These are phyloP conservation scores for Erodium texanum DNA, from an alignment of 441 rosid genomes.

Conservation along the genomic window DNA sequence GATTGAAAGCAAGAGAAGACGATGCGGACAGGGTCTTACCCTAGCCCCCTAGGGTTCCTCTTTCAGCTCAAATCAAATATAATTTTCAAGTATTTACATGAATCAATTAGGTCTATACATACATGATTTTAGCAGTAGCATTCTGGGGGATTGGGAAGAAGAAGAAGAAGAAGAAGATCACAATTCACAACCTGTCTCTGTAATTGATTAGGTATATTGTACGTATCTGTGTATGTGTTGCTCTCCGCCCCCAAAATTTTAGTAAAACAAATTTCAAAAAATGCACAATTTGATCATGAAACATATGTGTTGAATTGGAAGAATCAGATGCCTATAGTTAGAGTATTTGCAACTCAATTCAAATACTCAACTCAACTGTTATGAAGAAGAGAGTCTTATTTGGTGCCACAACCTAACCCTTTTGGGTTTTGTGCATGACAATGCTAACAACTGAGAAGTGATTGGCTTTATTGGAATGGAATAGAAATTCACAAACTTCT, in stretches of 20 bases:
- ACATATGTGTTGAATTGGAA: too few relatives aligned
- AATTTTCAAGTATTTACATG: too few relatives aligned
- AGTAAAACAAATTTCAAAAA: too few relatives aligned
- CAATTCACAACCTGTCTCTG: background rate
- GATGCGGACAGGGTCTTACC: slow-evolving; percentile 29
- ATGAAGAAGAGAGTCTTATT: too few relatives aligned
- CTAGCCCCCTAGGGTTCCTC: background rate
- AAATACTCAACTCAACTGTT: too few relatives aligned
- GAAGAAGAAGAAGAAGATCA: background rate
- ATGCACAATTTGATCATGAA: too few relatives aligned
- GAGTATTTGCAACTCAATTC: too few relatives aligned
- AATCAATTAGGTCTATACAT: background rate
- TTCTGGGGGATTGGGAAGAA: background rate
- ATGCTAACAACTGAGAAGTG: too few relatives aligned
- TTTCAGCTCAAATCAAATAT: background rate
- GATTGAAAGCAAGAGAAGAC: slow-evolving; percentile 42
- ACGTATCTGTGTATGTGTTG: background rate
- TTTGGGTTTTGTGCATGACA: too few relatives aligned
- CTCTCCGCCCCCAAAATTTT: background rate
- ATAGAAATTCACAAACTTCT: background rate
- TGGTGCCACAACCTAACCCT: too few relatives aligned
- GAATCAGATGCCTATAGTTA: too few relatives aligned
- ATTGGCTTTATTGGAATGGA: background rate
- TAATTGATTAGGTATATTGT: background rate
- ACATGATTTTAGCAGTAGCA: too few relatives aligned